phyloP scores from a whole-genome alignment of 148 eudicot species.

The Camellia japonica region DNA sequence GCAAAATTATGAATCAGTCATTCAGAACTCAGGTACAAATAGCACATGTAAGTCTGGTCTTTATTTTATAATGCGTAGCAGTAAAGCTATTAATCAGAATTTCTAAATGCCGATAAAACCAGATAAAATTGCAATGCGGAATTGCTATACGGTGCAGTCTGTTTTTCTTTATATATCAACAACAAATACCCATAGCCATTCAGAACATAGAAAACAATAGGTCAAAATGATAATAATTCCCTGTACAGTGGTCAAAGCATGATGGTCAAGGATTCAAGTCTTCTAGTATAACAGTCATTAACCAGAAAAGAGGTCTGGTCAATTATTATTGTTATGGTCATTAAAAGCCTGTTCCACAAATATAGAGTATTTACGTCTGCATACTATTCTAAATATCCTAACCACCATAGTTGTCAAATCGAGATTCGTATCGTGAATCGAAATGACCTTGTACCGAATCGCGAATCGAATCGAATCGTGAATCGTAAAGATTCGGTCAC shows the following conservation, averaged over 20 bases:
- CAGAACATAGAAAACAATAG: neutral
- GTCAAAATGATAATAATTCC: neutral
- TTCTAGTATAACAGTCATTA: too few species aligned
- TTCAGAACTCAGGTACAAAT: neutral
- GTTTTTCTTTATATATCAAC: neutral
- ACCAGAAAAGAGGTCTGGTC: neutral
- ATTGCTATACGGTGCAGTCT: neutral
- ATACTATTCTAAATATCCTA: neutral
- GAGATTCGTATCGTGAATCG: too few species aligned
- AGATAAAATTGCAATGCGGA: neutral
- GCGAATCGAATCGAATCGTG: too few species aligned
- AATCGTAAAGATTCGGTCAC: too few species aligned
- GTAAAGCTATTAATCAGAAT: neutral
- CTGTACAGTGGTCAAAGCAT: too few species aligned
- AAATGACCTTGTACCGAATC: too few species aligned
- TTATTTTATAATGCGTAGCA: neutral
- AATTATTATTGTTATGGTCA: neutral
- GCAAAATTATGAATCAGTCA: conserved; percentile 26
- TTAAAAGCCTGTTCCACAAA: neutral
- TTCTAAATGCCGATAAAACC: conserved; percentile 3
- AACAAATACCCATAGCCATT: neutral
- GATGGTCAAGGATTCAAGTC: too few species aligned
- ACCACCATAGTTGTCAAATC: too few species aligned
- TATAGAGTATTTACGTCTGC: neutral
- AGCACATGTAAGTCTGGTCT: neutral